These are phyloP conservation scores for Trichopus zeylanicus DNA, from an alignment of 116 monocot genomes.

Conservation along the genomic window DNA sequence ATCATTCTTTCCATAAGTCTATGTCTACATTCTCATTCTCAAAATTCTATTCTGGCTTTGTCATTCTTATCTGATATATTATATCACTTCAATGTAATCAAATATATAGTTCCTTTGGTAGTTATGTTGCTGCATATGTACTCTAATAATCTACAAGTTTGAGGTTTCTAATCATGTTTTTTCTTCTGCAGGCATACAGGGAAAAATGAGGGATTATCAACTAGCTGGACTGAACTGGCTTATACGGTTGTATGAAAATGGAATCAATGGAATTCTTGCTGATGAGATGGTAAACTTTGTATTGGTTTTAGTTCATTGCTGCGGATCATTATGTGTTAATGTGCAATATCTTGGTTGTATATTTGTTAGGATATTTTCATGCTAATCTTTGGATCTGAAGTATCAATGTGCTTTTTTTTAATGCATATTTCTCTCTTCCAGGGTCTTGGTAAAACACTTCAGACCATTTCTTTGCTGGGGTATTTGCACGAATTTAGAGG, in stretches of 20 bases:
- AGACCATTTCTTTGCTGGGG: constrained; percentile 89
- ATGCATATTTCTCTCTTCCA: constrained; percentile 12
- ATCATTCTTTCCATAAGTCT: neutral
- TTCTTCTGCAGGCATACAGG: constrained; percentile 79
- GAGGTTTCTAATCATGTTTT: neutral
- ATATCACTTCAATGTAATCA: neutral
- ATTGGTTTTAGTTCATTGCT: neutral
- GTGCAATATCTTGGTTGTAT: neutral
- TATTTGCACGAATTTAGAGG: constrained; percentile 95
- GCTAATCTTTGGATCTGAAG: neutral
- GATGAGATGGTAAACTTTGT: constrained; percentile 87
- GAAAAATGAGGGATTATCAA: constrained; percentile 97
- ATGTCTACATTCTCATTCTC: neutral
- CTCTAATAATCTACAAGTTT: neutral
- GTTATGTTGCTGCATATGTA: neutral
- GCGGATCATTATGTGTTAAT: neutral
- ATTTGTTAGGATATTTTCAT: neutral
- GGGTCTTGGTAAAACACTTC: constrained; percentile 99
- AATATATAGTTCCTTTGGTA: constrained; percentile 1
- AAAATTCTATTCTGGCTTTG: neutral
- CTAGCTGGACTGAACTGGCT: constrained; percentile 97
- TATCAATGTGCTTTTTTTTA: neutral
- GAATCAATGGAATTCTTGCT: constrained; percentile 99
- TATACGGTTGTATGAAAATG: constrained; percentile 96
- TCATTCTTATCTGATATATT: neutral